Conservation (phyloP, 2,329 filamentous ascomycete genomes). For the Beauveria varroae region DNA sequence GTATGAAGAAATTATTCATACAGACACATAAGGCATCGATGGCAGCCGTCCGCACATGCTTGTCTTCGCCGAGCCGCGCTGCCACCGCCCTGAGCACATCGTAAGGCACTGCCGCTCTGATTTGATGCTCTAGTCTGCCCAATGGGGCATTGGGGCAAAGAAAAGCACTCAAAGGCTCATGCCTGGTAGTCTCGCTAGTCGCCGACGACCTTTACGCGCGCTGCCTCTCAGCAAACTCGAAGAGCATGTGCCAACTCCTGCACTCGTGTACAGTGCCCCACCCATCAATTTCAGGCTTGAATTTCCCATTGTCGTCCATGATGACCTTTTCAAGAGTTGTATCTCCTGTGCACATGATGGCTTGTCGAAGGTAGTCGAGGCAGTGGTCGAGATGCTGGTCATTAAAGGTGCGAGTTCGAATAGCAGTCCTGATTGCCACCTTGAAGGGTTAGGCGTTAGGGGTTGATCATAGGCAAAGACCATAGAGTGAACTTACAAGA, state of each 20-base stretch:
- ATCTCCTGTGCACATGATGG: not conserved
- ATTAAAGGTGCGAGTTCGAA: not conserved
- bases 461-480: not conserved
- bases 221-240: not conserved
- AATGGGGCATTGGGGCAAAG: too few relatives aligned
- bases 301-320: not conserved
- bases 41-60: too few relatives aligned
- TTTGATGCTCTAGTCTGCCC: too few relatives aligned
- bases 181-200: not conserved
- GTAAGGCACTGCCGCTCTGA: too few relatives aligned
- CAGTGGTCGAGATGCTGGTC: not conserved
- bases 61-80: too few relatives aligned
- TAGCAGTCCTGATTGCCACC: not conserved
- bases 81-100: too few relatives aligned
- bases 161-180: too few relatives aligned
- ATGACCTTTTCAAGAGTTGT: not conserved
- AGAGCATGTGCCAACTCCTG: not conserved
- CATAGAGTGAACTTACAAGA: not conserved
- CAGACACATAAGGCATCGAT: too few relatives aligned
- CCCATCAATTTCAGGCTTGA: not conserved
- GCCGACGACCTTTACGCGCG: not conserved
- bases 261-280: not conserved
- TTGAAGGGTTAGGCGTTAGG: not conserved
- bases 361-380: not conserved
- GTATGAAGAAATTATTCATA: too few relatives aligned